A percentile compares a stretch with the other conserved stretches of the same genome.
phyloP scores from a whole-genome alignment of 169 alveolate species.

The Plasmodium inui region DNA sequence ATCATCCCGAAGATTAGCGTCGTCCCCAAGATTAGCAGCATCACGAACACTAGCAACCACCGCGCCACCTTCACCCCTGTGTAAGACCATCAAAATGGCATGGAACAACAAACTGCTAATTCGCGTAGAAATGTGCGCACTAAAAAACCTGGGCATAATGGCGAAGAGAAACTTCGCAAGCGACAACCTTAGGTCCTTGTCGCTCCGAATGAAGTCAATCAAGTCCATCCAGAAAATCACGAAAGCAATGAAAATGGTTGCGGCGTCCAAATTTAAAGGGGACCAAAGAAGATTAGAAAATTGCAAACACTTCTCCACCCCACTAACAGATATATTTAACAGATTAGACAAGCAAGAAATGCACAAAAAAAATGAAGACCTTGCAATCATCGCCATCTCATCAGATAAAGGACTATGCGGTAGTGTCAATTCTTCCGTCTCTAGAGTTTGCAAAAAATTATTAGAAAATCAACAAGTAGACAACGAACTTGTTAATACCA shows the following conservation, averaged over 20 bases:
- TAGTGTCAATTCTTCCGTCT: constrained; percentile 87
- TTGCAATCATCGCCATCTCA: constrained; percentile 13
- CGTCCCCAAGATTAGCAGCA: background rate
- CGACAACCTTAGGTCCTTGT: constrained; percentile 86
- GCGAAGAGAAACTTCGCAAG: constrained; percentile 80
- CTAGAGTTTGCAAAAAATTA: constrained; percentile 74
- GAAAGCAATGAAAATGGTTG: constrained; percentile 97
- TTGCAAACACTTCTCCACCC: constrained; percentile 78
- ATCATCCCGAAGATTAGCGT: too few species aligned
- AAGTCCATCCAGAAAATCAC: constrained; percentile 93
- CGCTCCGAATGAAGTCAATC: constrained; percentile 93
- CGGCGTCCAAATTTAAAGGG: constrained; percentile 95
- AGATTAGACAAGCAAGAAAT: constrained; percentile 40
- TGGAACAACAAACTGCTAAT: background rate
- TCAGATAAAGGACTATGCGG: constrained; percentile 92
- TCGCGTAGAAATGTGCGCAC: background rate
- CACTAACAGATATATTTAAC: constrained; percentile 53
- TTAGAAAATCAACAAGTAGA: constrained; percentile 45
- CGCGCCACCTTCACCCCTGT: background rate
- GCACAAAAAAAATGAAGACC: constrained; percentile 54
- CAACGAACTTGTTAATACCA: constrained; percentile 21
- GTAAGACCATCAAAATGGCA: background rate
- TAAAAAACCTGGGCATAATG: background rate
- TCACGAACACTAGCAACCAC: background rate
- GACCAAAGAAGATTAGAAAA: constrained; percentile 89